Base-by-base conservation (phyloP, 352 stramenopile species). In the Phytophthora capsici region DNA sequence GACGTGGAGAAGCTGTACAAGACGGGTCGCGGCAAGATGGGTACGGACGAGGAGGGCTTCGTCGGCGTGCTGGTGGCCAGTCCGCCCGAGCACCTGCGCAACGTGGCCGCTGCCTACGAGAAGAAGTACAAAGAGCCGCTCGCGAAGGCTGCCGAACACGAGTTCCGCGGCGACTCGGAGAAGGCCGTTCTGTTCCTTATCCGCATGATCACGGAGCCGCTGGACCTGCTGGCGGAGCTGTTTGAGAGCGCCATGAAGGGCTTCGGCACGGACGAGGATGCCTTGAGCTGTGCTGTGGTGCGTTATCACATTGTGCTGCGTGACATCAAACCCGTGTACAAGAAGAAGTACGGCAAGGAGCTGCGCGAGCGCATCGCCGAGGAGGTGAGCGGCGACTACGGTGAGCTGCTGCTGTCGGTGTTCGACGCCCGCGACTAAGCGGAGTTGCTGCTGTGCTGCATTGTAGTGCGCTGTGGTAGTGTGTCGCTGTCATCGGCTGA, bases 301-400 rank as follows among this genome's bases (percentile, higher is more conserved):
- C 87, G 87, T 45, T 95, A 95, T 75, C 82, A 93, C 71, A 86
- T 85, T 22, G 82, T 93, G 55, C 74, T 93, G 38, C 78, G 82
- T 41, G 82, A 94, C 65, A 84, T 95, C 72, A 90, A 90, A 68
- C 75, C 86, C 32, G 84, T 76, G 32, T 95, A 91, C 78, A 88
- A 93, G 82, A 88, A 91, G 64, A 82, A 75, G 66, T 95, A 84
- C 73, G 73, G 70, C 52, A 91, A 89, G 78, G 80, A 91, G 50
- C 78, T 95, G 47, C 86, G 86, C 44, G 85, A 95, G 51, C 82
- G 87, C 73, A 93, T 95, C 69, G 75, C 84, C 63, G 69, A 70
- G 45, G 86, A 94, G 63, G 82, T 84, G 44, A 89, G 78, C 71
- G 84, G 84, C 54, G 78, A 93, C 71, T 92, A 77, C 73, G 82